Percentiles rank a stretch among this genome's conserved stretches.
These are phyloP conservation scores for Oryza longistaminata DNA, from an alignment of 176 grass and related monocot species.

Conservation along the genomic window DNA sequence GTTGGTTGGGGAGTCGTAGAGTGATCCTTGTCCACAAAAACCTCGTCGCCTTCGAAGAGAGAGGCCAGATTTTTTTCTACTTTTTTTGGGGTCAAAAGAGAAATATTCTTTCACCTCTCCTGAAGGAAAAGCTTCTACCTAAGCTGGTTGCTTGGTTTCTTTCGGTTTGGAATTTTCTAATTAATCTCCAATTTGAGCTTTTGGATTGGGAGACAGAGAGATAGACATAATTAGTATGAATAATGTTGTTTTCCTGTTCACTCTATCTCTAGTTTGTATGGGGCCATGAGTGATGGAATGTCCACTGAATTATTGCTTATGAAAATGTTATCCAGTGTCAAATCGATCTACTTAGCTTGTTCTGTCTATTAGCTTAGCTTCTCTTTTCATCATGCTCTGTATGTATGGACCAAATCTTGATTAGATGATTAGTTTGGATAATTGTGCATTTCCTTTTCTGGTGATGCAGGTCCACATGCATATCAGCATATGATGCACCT, in stretches of 20 bases:
- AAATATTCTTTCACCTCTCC: background rate
- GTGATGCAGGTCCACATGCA: background rate
- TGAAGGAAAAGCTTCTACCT: slow-evolving; percentile 2
- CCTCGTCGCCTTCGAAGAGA: slow-evolving; percentile 47
- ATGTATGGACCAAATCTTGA: background rate
- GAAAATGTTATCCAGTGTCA: slow-evolving; percentile 36
- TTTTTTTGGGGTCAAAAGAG: background rate
- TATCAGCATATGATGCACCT: background rate
- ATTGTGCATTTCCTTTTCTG: slow-evolving; percentile 8
- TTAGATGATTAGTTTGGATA: background rate
- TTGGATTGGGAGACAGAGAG: background rate
- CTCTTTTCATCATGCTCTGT: background rate
- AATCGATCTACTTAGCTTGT: background rate
- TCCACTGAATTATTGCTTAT: slow-evolving; percentile 29
- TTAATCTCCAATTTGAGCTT: background rate
- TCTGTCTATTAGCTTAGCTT: background rate
- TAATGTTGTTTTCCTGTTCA: too few relatives aligned
- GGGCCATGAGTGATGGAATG: background rate
- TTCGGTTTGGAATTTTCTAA: background rate
- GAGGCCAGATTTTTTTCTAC: background rate
- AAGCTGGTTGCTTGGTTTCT: background rate
- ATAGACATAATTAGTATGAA: background rate
- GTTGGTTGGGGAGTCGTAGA: slow-evolving; percentile 42
- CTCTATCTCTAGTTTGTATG: background rate
- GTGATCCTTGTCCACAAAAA: slow-evolving; percentile 58